These are phyloP conservation scores for Gracilaria caudata DNA, from an alignment of 23 red algal species.

Conservation along the genomic window DNA sequence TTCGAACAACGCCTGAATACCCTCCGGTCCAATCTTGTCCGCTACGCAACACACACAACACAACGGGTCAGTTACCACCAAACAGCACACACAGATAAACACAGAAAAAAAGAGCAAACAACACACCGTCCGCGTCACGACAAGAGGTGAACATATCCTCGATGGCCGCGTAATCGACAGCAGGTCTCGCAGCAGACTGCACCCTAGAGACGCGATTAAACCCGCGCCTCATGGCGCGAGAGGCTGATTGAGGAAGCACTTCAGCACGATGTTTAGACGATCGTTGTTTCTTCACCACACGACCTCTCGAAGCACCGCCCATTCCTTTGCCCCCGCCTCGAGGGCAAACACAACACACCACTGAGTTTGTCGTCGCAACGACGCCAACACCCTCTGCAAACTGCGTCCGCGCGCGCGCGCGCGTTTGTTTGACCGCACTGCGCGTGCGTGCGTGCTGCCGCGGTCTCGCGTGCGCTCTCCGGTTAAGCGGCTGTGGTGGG, in stretches of 20 bases:
- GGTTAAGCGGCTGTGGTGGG: too few relatives aligned
- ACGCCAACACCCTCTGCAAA: too few relatives aligned
- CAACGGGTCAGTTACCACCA: neutral
- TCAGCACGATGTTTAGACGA: conserved; percentile 11
- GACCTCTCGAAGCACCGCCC: conserved; percentile 63
- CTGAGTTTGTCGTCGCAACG: too few relatives aligned
- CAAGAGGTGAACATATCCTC: conserved; percentile 32
- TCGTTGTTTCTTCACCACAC: conserved; percentile 50
- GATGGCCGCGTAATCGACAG: conserved; percentile 40
- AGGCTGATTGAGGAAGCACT: neutral
- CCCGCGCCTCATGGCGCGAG: conserved; percentile 45
- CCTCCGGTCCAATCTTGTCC: conserved; percentile 78
- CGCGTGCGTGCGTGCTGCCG: too few relatives aligned
- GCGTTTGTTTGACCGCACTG: neutral
- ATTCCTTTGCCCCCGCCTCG: conserved; percentile 32
- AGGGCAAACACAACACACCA: too few relatives aligned
- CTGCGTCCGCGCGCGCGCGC: neutral
- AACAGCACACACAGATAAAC: neutral
- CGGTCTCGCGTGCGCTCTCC: too few relatives aligned
- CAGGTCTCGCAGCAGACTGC: neutral
- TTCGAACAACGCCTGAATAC: conserved; percentile 75
- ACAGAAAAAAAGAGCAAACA: neutral
- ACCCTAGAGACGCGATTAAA: conserved; percentile 25
- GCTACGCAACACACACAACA: neutral
- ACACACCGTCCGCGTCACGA: conserved; percentile 33